Evolutionary conservation across 2,329 filamentous ascomycete species (phyloP), one percentile per base, ranked within the genome.

Genomic region (Apiospora saccharicola): DNA sequence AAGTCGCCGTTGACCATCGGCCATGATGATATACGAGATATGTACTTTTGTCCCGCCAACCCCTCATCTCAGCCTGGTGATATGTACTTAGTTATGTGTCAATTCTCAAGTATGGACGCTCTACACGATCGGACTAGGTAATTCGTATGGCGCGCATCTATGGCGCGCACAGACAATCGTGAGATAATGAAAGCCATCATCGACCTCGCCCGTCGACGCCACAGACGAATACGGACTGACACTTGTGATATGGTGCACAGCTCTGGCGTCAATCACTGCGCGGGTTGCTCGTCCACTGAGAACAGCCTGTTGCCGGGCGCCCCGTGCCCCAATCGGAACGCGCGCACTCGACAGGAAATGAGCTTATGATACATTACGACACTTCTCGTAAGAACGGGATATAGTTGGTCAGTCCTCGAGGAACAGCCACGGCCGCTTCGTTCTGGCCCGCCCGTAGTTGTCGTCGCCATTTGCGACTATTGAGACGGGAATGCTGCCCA

Each of bases 401-500:
- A 64, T 34, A 51, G 53, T 10, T 64, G 57, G 10, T 76, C 70
- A 79, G 67, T 73, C 70, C 53, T 79, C 79, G 30, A 79, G 77
- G 64, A 78, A 80, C 26, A 80, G 71, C 80, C 80, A 81, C 68
- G 80, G 80, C 16, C 73, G 71, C 70, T 78, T 80, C 7, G 77
- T 76, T 41, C 69, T 73, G n/a, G 69, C 74, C 51, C 74, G 74
- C 12, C 77, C 78, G 67, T 80, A 81, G 14, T 77, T 73, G 4
- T 64, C 57, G 44, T 81, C 78, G 14, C 75, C 80, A 24, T 85
- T 84, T 41, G 84, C 71, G 43, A 76, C 77, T 81, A 86, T 85
- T 4, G 85, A 85, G 22, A 87, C 80, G 0, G 85, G 85, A 14
- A 87, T 76, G 1, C 71, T 80, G n/a, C 75, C 73, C n/a, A 75